Evolutionary conservation across 495 filamentous ascomycete species (phyloP).

Genomic region (Penicillium paradoxum): DNA sequence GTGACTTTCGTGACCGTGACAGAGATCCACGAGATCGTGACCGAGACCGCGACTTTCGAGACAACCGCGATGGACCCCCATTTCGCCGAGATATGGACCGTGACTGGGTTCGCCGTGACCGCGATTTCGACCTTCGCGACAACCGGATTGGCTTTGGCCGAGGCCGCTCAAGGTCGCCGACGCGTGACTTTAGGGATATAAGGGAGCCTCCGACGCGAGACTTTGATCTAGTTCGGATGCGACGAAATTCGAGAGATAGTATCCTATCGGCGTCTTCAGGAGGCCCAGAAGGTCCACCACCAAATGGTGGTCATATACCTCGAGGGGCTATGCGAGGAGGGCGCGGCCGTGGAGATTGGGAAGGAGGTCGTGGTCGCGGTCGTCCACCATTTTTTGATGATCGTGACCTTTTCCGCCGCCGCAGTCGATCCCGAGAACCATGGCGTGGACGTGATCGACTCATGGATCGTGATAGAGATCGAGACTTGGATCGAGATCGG

Average conservation of each 20-base stretch:
- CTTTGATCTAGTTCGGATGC: slow-evolving; percentile 43
- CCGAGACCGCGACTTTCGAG: slow-evolving; percentile 39
- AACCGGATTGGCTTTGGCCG: slow-evolving; percentile 38
- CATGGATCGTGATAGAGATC: slow-evolving; percentile 38
- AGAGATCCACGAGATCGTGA: slow-evolving; percentile 47
- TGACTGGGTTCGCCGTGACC: slow-evolving; percentile 32
- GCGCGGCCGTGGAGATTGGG: slow-evolving; percentile 64
- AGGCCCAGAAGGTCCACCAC: slow-evolving; percentile 56
- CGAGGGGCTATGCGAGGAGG: slow-evolving; percentile 57
- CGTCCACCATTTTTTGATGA: slow-evolving; percentile 55
- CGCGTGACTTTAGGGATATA: slow-evolving; percentile 48
- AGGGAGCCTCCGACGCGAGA: slow-evolving; percentile 38
- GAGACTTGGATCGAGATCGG: slow-evolving; percentile 36
- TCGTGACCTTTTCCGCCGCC: slow-evolving; percentile 49
- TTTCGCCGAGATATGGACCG: slow-evolving; percentile 40
- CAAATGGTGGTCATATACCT: slow-evolving; percentile 45
- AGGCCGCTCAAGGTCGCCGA: slow-evolving; percentile 42
- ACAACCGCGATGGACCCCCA: slow-evolving; percentile 35
- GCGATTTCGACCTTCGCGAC: slow-evolving; percentile 43
- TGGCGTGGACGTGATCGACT: slow-evolving; percentile 45
- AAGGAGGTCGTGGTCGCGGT: slow-evolving; percentile 53
- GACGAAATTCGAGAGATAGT: slow-evolving; percentile 56
- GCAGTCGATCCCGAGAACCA: slow-evolving; percentile 67
- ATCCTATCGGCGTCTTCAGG: slow-evolving; percentile 65
- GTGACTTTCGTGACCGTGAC: slow-evolving; percentile 58